These are phyloP conservation scores for Lodderomyces metapsilosis DNA, from an alignment of 1,139 yeast genomes.

Conservation along the genomic window DNA sequence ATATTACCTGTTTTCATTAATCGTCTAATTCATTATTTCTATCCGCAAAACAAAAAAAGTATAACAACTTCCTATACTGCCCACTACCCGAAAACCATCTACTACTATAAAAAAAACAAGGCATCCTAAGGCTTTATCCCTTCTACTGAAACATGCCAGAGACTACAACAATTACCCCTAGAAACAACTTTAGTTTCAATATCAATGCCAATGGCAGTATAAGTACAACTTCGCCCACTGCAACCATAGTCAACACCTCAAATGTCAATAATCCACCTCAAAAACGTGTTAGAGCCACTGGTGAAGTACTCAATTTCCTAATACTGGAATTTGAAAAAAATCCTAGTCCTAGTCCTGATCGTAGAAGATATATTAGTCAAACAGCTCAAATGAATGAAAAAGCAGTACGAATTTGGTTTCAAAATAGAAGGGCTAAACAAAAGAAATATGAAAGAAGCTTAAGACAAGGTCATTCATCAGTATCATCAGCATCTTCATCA, in stretches of 20 bases:
- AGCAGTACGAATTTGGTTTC: conserved; percentile 94
- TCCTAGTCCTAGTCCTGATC: conserved; percentile 67
- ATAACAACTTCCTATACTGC: too few relatives aligned
- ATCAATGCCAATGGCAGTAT: conserved; percentile 1
- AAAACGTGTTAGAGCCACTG: conserved; percentile 67
- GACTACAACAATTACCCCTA: background rate
- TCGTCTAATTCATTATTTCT: too few relatives aligned
- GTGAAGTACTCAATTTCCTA: conserved; percentile 72
- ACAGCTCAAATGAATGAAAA: conserved; percentile 86
- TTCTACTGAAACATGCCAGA: background rate
- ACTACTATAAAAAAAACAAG: background rate
- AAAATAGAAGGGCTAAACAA: conserved; percentile 81
- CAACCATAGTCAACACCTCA: background rate
- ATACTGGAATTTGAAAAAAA: conserved; percentile 69
- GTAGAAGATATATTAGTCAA: conserved; percentile 69
- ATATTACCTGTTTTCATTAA: too few relatives aligned
- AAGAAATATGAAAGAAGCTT: conserved; percentile 54
- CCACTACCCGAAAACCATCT: background rate
- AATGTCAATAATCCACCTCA: conserved; percentile 3
- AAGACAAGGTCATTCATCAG: conserved; percentile 5
- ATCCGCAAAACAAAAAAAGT: too few relatives aligned
- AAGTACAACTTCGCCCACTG: background rate
- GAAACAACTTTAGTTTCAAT: conserved; percentile 1
- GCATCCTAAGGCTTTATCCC: too few relatives aligned
- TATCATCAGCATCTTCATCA: conserved; percentile 5